Conservation (phyloP, 148 eudicot species). For the Pouteria glomerata region DNA sequence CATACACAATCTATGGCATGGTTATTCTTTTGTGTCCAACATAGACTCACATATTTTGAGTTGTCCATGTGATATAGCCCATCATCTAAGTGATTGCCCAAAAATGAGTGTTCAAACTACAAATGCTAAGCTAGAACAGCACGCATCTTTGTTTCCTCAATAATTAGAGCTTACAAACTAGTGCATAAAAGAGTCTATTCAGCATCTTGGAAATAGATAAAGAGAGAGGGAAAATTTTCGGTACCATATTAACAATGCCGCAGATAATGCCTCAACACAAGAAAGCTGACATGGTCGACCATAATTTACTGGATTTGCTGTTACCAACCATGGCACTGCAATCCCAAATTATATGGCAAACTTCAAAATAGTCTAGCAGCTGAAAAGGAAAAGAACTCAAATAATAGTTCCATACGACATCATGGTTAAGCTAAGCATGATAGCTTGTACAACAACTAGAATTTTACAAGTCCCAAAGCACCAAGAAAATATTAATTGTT, state of each 20-base stretch:
- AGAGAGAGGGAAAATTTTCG: neutral
- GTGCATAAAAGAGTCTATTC: neutral
- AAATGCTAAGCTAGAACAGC: neutral
- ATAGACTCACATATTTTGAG: neutral
- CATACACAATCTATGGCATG: neutral
- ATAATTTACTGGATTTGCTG: slow-evolving; percentile 94
- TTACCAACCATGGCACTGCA: slow-evolving; percentile 90
- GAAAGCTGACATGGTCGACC: slow-evolving; percentile 93
- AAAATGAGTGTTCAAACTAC: neutral
- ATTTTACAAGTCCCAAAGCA: neutral
- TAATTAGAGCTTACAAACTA: neutral
- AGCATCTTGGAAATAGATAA: neutral
- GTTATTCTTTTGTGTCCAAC: slow-evolving; percentile 2
- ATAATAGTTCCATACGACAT: neutral
- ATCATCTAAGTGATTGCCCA: neutral
- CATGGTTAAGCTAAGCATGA: neutral
- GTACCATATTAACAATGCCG: slow-evolving; percentile 84
- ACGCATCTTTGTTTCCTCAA: neutral
- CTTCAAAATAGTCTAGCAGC: neutral
- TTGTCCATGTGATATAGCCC: neutral
- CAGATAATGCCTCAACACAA: slow-evolving; percentile 95
- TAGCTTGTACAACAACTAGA: neutral
- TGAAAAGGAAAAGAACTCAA: neutral
- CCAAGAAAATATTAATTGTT: too few species aligned
- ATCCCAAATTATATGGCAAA: slow-evolving; percentile 9